Evolutionary conservation across 345 rosid species (phyloP).

Genomic region (Arabidopsis arenosa): DNA sequence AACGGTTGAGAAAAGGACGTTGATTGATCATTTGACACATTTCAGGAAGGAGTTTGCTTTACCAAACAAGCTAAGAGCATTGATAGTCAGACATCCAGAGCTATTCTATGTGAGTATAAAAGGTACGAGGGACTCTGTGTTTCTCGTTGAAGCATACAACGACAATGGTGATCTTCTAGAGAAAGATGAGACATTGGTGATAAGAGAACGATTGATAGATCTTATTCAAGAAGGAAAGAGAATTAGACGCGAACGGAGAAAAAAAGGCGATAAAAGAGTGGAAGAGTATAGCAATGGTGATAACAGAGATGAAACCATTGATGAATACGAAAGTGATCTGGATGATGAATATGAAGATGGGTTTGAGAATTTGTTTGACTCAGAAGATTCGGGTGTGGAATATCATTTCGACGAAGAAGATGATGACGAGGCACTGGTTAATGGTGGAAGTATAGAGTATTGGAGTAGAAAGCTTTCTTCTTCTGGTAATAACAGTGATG

Average conservation of each 20-base stretch:
- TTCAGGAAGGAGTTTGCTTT: slow-evolving; percentile 83
- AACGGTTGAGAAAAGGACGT: slow-evolving; percentile 74
- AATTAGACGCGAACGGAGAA: slow-evolving; percentile 69
- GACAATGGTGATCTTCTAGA: slow-evolving; percentile 71
- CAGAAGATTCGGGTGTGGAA: slow-evolving; percentile 60
- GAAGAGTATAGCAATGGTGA: slow-evolving; percentile 26
- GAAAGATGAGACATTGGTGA: slow-evolving; percentile 55
- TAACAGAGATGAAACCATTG: slow-evolving; percentile 8
- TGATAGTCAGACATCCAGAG: slow-evolving; percentile 86
- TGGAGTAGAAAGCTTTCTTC: slow-evolving; percentile 60
- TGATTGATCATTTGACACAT: slow-evolving; percentile 86
- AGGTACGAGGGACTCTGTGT: slow-evolving; percentile 77
- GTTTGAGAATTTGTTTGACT: slow-evolving; percentile 72
- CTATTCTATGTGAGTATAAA: slow-evolving; percentile 82
- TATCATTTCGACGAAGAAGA: slow-evolving; percentile 49
- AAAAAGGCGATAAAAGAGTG: slow-evolving; percentile 23
- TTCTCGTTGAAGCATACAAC: slow-evolving; percentile 71
- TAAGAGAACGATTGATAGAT: slow-evolving; percentile 62
- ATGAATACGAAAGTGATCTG: slow-evolving; percentile 29
- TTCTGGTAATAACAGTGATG: slow-evolving; percentile 26
- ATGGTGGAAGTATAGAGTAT: slow-evolving; percentile 47
- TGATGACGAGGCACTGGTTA: slow-evolving; percentile 21
- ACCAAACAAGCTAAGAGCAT: slow-evolving; percentile 70
- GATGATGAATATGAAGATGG: slow-evolving; percentile 67
- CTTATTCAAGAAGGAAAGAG: slow-evolving; percentile 71